Percentiles rank a stretch among this genome's conserved stretches.
These are phyloP conservation scores for Botrytis deweyae DNA, from an alignment of 2,329 filamentous ascomycete genomes.

Conservation along the genomic window DNA sequence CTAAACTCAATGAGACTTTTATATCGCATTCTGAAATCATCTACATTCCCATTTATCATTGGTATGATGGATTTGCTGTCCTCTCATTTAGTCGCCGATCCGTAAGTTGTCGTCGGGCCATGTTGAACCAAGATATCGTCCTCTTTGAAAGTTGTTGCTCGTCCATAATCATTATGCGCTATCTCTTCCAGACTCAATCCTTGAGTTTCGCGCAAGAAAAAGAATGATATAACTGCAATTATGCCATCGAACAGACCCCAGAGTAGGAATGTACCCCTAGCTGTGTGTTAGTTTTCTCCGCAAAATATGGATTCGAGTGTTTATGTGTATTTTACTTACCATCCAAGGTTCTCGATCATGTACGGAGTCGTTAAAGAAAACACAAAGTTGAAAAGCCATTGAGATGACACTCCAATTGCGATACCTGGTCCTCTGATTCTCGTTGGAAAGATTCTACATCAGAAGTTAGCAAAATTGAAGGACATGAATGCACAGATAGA, in stretches of 20 bases:
- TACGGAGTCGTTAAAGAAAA: neutral
- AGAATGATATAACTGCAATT: neutral
- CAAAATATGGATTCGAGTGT: neutral
- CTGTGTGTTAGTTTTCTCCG: neutral
- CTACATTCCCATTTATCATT: neutral
- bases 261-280: neutral
- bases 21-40: neutral
- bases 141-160: neutral
- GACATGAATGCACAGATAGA: neutral
- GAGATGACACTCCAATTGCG: neutral
- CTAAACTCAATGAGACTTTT: neutral
- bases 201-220: neutral
- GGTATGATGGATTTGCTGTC: neutral
- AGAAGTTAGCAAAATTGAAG: neutral
- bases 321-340: neutral
- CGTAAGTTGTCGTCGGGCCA: neutral
- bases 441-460: neutral
- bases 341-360: neutral
- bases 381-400: neutral
- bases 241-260: neutral
- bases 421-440: neutral
- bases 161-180: neutral
- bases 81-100: neutral
- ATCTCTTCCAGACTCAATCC: neutral
- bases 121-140: neutral